These are phyloP conservation scores for Apiospora phragmitis DNA, from an alignment of 2,329 filamentous ascomycete species.

Conservation along the genomic window DNA sequence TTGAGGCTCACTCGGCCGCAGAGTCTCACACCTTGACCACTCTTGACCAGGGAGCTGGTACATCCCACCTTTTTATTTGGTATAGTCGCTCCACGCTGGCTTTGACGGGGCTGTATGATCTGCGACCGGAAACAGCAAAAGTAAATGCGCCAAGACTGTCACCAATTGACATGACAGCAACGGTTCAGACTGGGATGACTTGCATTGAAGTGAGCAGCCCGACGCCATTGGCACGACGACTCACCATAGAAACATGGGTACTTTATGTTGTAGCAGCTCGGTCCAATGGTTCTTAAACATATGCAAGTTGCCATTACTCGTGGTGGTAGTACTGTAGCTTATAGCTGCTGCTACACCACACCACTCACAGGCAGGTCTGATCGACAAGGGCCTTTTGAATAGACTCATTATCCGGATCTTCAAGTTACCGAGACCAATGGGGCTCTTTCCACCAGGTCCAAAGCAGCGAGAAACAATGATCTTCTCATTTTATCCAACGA, in stretches of 20 bases:
- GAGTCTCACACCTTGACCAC: slow-evolving; percentile 11
- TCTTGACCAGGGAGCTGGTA: slow-evolving; percentile 1
- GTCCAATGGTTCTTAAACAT: neutral
- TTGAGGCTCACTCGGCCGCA: slow-evolving; percentile 22
- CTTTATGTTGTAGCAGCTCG: neutral
- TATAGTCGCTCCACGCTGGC: slow-evolving; percentile 19
- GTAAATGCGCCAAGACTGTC: slow-evolving; percentile 20
- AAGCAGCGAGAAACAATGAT: neutral
- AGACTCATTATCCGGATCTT: slow-evolving; percentile 11
- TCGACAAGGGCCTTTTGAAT: slow-evolving; percentile 3
- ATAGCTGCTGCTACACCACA: neutral
- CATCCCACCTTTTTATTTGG: slow-evolving; percentile 27
- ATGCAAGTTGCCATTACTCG: neutral
- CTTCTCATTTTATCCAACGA: neutral
- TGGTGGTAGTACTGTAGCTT: neutral
- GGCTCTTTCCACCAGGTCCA: neutral
- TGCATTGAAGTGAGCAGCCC: slow-evolving; percentile 37
- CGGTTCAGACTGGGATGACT: neutral
- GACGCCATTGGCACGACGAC: neutral
- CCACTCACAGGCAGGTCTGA: neutral
- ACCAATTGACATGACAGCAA: slow-evolving; percentile 4
- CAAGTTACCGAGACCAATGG: neutral
- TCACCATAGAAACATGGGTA: neutral
- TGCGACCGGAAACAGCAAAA: slow-evolving; percentile 28
- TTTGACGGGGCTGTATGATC: slow-evolving; percentile 29